These are phyloP conservation scores for Arthrobotrys megalospora DNA, from an alignment of 2,329 filamentous ascomycete genomes.

Conservation along the genomic window DNA sequence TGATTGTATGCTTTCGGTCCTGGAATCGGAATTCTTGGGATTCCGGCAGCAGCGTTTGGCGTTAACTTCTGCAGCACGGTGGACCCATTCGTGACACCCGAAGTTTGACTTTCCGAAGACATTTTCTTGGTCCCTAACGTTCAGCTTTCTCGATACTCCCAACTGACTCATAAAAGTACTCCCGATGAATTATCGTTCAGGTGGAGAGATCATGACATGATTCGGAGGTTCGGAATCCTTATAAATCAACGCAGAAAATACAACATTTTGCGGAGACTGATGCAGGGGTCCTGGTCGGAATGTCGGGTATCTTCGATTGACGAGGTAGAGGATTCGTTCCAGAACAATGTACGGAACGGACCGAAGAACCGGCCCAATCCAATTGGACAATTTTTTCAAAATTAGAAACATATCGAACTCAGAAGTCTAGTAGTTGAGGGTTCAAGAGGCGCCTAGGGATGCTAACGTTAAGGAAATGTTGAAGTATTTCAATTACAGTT, in stretches of 20 bases:
- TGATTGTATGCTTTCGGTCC: constrained; percentile 55
- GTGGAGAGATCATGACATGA: constrained; percentile 18
- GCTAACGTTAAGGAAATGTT: too few relatives aligned
- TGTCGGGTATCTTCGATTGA: constrained; percentile 16
- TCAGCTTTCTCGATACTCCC: neutral
- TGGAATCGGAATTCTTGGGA: constrained; percentile 54
- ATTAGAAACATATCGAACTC: neutral
- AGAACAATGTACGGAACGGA: constrained; percentile 4
- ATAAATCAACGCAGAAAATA: constrained; percentile 35
- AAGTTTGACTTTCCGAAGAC: constrained; percentile 19
- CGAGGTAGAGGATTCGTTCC: neutral
- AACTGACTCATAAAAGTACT: neutral
- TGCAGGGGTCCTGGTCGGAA: constrained; percentile 24
- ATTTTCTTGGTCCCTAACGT: neutral
- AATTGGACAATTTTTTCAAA: neutral
- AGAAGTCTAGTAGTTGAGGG: neutral
- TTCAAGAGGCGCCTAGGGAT: too few relatives aligned
- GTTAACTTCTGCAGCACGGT: constrained; percentile 20
- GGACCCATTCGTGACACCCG: constrained; percentile 15
- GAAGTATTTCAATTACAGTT: too few relatives aligned
- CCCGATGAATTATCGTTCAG: constrained; percentile 18
- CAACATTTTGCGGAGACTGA: constrained; percentile 26
- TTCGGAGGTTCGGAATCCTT: constrained; percentile 30
- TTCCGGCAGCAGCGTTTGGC: constrained; percentile 46
- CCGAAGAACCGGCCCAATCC: constrained; percentile 13